Percentiles rank a stretch among this genome's conserved stretches.
Evolutionary conservation across 805 yeast species (phyloP).

Genomic region (Starmerella lactis-condensi): DNA sequence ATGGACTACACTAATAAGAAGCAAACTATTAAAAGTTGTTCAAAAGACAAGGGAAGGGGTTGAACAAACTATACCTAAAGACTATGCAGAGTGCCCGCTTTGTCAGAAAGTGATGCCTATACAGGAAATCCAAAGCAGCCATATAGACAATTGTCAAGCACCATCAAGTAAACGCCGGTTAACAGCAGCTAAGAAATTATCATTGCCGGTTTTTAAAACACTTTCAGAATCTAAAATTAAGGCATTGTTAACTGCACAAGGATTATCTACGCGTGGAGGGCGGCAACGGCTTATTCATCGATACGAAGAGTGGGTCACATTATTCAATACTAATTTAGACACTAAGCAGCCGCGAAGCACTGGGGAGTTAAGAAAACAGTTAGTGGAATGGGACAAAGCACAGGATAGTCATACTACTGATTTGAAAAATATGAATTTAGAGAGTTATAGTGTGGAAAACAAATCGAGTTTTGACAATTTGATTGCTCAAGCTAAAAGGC

Average conservation of each 20-base stretch:
- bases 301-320: conserved; percentile 54
- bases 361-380: conserved; percentile 33
- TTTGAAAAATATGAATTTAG: conserved; percentile 11
- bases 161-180: conserved; percentile 3
- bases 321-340: conserved; percentile 71
- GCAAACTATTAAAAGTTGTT: conserved; percentile 2
- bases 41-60: background rate
- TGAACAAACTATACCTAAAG: conserved; percentile 5
- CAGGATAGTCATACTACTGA: conserved; percentile 6
- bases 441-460: conserved; percentile 10
- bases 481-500: conserved; percentile 7
- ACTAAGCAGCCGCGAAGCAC: conserved; percentile 45
- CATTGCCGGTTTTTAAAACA: conserved; percentile 43
- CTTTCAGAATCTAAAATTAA: conserved; percentile 42
- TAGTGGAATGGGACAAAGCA: conserved; percentile 24
- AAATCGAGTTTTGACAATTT: conserved; percentile 15
- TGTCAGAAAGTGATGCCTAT: conserved; percentile 40
- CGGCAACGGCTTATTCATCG: conserved; percentile 46
- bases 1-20: conserved; percentile 21
- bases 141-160: conserved; percentile 42
- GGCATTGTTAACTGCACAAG: conserved; percentile 35
- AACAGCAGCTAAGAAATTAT: conserved; percentile 4
- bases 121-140: conserved; percentile 36
- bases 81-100: conserved; percentile 45
- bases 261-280: conserved; percentile 45